Conservation (phyloP, 2,329 filamentous ascomycete species). For the Penicillium olsonii region DNA sequence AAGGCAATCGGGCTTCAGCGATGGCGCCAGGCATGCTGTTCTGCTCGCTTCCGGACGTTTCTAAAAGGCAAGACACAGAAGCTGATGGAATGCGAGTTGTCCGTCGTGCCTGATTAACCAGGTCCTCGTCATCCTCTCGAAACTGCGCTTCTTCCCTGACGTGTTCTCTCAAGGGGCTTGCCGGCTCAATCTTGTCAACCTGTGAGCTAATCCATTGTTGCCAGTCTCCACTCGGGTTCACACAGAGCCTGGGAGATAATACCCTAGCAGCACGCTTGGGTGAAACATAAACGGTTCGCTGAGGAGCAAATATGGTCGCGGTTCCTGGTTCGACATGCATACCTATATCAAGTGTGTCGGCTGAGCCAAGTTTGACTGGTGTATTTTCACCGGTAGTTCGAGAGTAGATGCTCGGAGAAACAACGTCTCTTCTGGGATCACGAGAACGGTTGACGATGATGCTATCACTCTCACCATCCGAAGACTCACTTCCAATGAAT, state of each 20-base stretch:
- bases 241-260: conserved; percentile 1
- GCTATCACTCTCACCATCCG: conserved; percentile 15
- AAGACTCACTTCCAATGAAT: conserved; percentile 7
- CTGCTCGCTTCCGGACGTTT: not conserved
- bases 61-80: not conserved
- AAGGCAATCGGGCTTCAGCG: conserved; percentile 6
- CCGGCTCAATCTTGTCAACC: conserved; percentile 34
- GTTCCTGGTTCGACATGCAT: conserved; percentile 33
- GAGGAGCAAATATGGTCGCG: conserved; percentile 38
- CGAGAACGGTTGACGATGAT: conserved; percentile 17
- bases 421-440: conserved; percentile 13
- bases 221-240: conserved; percentile 37
- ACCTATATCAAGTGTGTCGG: conserved; percentile 3
- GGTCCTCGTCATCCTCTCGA: conserved; percentile 26
- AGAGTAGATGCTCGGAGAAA: conserved; percentile 48
- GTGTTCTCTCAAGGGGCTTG: conserved; percentile 33
- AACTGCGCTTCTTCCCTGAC: conserved; percentile 43
- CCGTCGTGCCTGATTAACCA: conserved; percentile 13
- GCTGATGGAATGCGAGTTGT: not conserved
- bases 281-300: conserved; percentile 33
- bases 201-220: conserved; percentile 41
- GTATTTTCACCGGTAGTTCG: conserved; percentile 40
- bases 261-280: conserved; percentile 24
- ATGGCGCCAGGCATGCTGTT: not conserved
- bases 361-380: conserved; percentile 16